Evolutionary conservation across 495 filamentous ascomycete genomes (phyloP).

Genomic region (Xylaria flabelliformis): DNA sequence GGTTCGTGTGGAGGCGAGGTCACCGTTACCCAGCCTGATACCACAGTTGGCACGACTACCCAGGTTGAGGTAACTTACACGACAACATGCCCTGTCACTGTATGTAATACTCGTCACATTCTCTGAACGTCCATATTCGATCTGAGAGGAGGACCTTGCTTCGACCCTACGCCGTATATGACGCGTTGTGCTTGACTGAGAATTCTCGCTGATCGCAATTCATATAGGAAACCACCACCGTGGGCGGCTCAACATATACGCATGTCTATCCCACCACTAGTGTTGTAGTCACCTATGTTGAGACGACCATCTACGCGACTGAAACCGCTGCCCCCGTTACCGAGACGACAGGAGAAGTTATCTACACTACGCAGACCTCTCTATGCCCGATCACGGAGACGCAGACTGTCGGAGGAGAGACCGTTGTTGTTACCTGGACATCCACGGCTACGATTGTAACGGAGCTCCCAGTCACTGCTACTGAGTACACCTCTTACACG

Average conservation of each 20-base stretch:
- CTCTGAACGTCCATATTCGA: not conserved
- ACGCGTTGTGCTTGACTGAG: not conserved
- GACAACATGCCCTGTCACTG: slow-evolving; percentile 48
- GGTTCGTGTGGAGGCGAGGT: slow-evolving; percentile 37
- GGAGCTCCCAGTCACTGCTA: slow-evolving; percentile 35
- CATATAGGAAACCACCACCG: slow-evolving; percentile 37
- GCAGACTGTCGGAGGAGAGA: slow-evolving; percentile 48
- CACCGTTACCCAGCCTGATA: slow-evolving; percentile 39
- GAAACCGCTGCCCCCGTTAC: slow-evolving; percentile 35
- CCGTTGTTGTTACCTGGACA: slow-evolving; percentile 51
- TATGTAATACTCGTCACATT: not conserved
- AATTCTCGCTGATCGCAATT: not conserved
- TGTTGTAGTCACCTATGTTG: slow-evolving; percentile 38
- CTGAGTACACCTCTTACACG: slow-evolving; percentile 42
- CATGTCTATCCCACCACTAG: slow-evolving; percentile 54
- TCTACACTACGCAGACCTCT: slow-evolving; percentile 49
- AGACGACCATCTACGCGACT: slow-evolving; percentile 40
- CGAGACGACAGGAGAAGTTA: slow-evolving; percentile 34
- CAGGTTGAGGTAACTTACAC: slow-evolving; percentile 51
- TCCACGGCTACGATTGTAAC: slow-evolving; percentile 48
- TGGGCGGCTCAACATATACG: slow-evolving; percentile 41
- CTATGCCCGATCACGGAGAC: slow-evolving; percentile 54
- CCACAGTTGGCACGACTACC: slow-evolving; percentile 44
- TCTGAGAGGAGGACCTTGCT: not conserved
- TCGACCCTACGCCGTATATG: no score